Base-by-base conservation (phyloP, 1,139 yeast species). In the Lizanozyma gosingica region DNA sequence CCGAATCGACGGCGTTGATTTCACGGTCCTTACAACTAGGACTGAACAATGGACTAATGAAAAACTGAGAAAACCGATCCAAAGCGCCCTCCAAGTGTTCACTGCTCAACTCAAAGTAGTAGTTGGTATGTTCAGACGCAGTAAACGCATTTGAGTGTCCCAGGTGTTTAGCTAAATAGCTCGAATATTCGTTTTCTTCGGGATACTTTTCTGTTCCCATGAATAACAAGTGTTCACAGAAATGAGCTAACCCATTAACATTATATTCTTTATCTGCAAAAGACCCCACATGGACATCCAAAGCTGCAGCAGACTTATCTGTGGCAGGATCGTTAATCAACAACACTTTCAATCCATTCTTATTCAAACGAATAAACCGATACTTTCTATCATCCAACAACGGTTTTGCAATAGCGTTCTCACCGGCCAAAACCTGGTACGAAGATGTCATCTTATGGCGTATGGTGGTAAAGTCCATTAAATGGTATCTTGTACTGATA, bases 201-300 rank as follows among this genome's bases (percentile, higher is more conserved):
- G 98, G 98, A 54, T 83, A 92, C 61, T 88, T 90, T 50, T 76
- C 71, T 3, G 97, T 90, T n/a, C 98, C 98, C 96, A 92, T 87
- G 59, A 92, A 92, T 45, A 92, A 67, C 49, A 92, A 69, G 62
- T 92, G 98, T 63, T 92, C 98, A 62, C 97, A 88, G 60, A 92
- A 92, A 62, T 92, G 98, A 2, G 98, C 98, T 46, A 92, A 67
- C 1, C 98, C 98, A 2, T 90, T 83, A 27, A 87, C 60, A 22
- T 71, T 67, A 46, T 61, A 70, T 11, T 14, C n/a, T 39, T 73
- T 69, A 55, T 92, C 97, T 39, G 84, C 76, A 57, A 83, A 85
- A 3, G 96, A 75, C 15, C 98, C 98, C 17, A 88, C 92, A 52
- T 85, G 79, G 32, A 92, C 97, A 55, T 87, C 96, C 43, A 92